A percentile compares a stretch with the other conserved stretches of the same genome.
phyloP scores from a whole-genome alignment of 2,329 filamentous ascomycete species.

The Blumeria graminis region DNA sequence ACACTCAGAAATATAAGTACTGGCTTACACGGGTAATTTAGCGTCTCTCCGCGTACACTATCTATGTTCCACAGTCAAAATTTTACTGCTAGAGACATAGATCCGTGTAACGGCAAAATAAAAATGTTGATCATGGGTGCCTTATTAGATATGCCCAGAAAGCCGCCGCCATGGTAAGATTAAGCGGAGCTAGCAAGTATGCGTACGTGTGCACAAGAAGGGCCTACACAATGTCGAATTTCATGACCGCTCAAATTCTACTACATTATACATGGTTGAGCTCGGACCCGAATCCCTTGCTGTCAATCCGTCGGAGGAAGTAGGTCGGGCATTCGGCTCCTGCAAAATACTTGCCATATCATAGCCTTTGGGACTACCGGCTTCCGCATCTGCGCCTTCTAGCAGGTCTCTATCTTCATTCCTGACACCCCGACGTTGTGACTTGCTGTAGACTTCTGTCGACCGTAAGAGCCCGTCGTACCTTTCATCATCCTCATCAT shows the following conservation, averaged over 20 bases:
- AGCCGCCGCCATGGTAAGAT: not conserved
- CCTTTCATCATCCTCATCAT: slow-evolving; percentile 18
- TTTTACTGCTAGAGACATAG: not conserved
- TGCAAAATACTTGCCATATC: slow-evolving; percentile 7
- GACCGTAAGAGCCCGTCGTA: slow-evolving; percentile 4
- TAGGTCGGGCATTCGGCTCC: not conserved
- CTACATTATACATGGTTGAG: slow-evolving; percentile 17
- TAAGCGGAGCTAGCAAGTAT: not conserved
- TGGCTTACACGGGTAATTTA: not conserved
- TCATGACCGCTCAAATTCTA: slow-evolving; percentile 21
- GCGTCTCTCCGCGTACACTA: not conserved
- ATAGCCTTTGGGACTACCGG: slow-evolving; percentile 20
- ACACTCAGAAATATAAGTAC: not conserved
- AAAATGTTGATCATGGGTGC: not conserved
- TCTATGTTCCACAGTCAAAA: not conserved
- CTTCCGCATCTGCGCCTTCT: slow-evolving; percentile 49
- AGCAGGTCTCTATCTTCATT: slow-evolving; percentile 46
- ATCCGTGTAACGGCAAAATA: not conserved
- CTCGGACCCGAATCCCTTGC: not conserved
- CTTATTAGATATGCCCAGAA: not conserved
- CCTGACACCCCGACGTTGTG: slow-evolving; percentile 37
- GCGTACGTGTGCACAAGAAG: not conserved
- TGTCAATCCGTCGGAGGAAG: not conserved
- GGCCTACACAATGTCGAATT: not conserved
- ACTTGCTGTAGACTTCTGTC: slow-evolving; percentile 28